phyloP scores from a whole-genome alignment of 2,329 filamentous ascomycete species.

The Ceratocystis destructans region DNA sequence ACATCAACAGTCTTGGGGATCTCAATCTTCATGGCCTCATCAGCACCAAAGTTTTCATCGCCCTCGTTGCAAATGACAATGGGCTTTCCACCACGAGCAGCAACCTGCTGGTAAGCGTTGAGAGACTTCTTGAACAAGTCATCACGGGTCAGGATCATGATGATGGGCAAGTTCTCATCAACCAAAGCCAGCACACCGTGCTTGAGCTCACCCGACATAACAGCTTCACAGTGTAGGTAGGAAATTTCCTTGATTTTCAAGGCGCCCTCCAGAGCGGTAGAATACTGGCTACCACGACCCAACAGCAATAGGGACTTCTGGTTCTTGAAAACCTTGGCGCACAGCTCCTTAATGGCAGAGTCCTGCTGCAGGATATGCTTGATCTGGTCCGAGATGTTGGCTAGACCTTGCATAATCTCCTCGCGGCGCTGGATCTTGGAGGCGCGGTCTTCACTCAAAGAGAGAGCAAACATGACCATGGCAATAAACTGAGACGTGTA shows the following conservation, averaged over 20 bases:
- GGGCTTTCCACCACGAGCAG: conserved; percentile 86
- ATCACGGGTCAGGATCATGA: conserved; percentile 98
- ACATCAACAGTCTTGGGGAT: conserved; percentile 91
- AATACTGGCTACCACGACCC: conserved; percentile 90
- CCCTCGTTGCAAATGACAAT: conserved; percentile 95
- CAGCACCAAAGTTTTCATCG: conserved; percentile 77
- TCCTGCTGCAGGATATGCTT: conserved; percentile 82
- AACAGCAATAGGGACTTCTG: conserved; percentile 92
- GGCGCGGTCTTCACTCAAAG: conserved; percentile 87
- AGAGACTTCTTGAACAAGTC: conserved; percentile 97
- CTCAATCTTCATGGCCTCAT: conserved; percentile 92
- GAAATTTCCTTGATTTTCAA: conserved; percentile 99
- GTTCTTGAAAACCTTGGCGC: conserved; percentile 83
- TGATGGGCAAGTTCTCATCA: conserved; percentile 96
- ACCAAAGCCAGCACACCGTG: conserved; percentile 95
- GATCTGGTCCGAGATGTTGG: conserved; percentile 81
- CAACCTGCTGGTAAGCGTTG: conserved; percentile 98
- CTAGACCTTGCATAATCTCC: conserved; percentile 91
- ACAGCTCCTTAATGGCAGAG: conserved; percentile 86
- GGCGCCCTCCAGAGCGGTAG: conserved; percentile 90
- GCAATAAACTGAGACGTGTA: conserved; percentile 99
- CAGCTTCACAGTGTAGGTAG: conserved; percentile 97
- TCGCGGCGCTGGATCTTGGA: conserved; percentile 84
- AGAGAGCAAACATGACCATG: conserved; percentile 99
- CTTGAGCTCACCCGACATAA: conserved; percentile 99